Conservation (phyloP, 148 eudicot species). For the Arctostaphylos glauca region DNA sequence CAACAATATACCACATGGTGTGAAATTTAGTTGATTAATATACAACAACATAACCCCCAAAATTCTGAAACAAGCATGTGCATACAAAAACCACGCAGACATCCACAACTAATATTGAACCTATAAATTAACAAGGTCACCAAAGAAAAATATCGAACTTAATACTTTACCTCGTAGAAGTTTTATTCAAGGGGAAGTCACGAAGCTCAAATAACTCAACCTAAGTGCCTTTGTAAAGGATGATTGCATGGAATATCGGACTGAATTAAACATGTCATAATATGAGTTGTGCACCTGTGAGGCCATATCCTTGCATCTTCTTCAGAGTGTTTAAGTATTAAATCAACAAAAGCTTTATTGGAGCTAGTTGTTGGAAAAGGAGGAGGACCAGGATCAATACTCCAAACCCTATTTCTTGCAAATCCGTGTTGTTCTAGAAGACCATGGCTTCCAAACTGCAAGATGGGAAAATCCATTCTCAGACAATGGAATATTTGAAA, state of each 20-base stretch:
- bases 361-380: slow-evolving; percentile 41
- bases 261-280: slow-evolving; percentile 2
- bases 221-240: slow-evolving; percentile 2
- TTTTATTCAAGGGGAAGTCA: not conserved
- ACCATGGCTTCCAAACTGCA: slow-evolving; percentile 70
- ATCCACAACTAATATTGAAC: not conserved
- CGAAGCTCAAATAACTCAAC: slow-evolving; percentile 8
- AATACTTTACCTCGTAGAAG: not conserved
- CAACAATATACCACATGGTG: not conserved
- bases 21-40: not conserved
- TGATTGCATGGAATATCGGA: slow-evolving; percentile 6
- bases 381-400: slow-evolving; percentile 56
- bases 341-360: slow-evolving; percentile 52
- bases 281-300: slow-evolving; percentile 44
- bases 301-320: slow-evolving; percentile 73
- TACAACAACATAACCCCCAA: not conserved
- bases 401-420: slow-evolving; percentile 76
- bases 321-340: slow-evolving; percentile 69
- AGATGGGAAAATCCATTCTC: slow-evolving; percentile 6
- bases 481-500: not conserved
- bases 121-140: not conserved
- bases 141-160: not conserved
- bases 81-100: not conserved
- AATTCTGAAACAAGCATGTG: not conserved
- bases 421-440: slow-evolving; percentile 71